Base-by-base conservation (phyloP, 192 early-diverging fungal genomes). In the Helicostylum pulchrum region DNA sequence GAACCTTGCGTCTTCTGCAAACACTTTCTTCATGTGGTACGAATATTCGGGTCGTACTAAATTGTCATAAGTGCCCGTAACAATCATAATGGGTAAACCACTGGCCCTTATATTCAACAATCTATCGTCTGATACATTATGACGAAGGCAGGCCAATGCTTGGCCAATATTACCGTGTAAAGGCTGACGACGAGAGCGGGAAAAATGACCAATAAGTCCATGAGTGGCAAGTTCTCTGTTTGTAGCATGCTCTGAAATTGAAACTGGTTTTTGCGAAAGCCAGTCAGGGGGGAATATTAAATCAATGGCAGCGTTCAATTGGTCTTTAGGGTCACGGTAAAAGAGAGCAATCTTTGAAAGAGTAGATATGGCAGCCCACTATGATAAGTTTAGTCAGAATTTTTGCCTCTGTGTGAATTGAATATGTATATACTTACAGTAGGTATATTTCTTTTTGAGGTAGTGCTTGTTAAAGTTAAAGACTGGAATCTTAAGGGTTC, bases 401-500 rank as follows among this genome's bases (percentile, higher is more conserved):
- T 26, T 26, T 26, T 26, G n/a, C 2, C 26, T 26, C 26, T 26
- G 2, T 26, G 26, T 26, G 26, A 26, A 26, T 26, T 26, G 26
- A 26, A 26, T 2, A 26, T 26, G 26, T 26, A 26, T 48, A 17
- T 55, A 57, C 60, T 73, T 64, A 73, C 71, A n/a, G 65, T 67
- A 15, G 71, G 65, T 31, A 83, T 63, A 3, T 72, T 76, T 50
- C 67, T 53, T 51, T 83, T 81, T 7, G 87, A 78, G 10, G 81
- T 78, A 1, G 87, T 87, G 3, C 79, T 81, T 26, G 83, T 85
- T 30, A 90, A 45, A 14, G 78, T 73, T 34, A 90, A 47, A 0
- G 86, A 83, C 3, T 71, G 71, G 51, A 95, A 76, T 23, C 78
- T 70, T 21, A 77, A 50, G 0, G 90, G 84, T 12, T 80, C 77